These are phyloP conservation scores for Miamiensis avidus DNA, from an alignment of 169 alveolate species.

Conservation along the genomic window DNA sequence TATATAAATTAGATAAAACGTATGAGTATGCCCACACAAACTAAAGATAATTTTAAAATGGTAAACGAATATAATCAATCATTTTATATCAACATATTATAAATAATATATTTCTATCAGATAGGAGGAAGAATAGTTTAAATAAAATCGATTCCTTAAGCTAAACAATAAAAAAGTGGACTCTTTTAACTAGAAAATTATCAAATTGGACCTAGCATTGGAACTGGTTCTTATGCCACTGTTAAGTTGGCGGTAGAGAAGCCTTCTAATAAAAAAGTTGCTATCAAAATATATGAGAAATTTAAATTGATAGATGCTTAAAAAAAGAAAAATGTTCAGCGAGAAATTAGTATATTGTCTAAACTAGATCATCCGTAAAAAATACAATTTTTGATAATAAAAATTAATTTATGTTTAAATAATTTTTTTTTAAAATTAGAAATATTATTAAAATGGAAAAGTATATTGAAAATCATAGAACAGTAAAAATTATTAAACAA, in stretches of 20 bases:
- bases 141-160: too few relatives aligned
- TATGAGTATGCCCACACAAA: too few relatives aligned
- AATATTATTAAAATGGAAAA: conserved; percentile 25
- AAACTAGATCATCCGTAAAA: conserved; percentile 53
- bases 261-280: conserved; percentile 34
- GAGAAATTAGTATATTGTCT: conserved; percentile 55
- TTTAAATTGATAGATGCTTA: conserved; percentile 48
- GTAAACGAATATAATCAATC: too few relatives aligned
- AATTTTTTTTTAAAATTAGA: background rate
- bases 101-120: too few relatives aligned
- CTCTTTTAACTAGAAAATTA: too few relatives aligned
- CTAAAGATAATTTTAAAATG: too few relatives aligned
- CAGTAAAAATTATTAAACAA: conserved; percentile 3
- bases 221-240: conserved; percentile 64
- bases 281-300: conserved; percentile 59
- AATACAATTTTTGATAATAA: too few relatives aligned
- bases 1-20: too few relatives aligned
- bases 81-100: too few relatives aligned
- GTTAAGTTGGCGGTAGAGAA: conserved; percentile 61
- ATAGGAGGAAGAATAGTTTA: too few relatives aligned
- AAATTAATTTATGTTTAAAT: too few relatives aligned
- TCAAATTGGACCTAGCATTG: conserved; percentile 42
- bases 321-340: conserved; percentile 46
- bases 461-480: conserved; percentile 19
- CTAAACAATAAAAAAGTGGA: too few relatives aligned